Evolutionary conservation across 2,329 filamentous ascomycete genomes (phyloP).

Genomic region (Sporothrix pallida): DNA sequence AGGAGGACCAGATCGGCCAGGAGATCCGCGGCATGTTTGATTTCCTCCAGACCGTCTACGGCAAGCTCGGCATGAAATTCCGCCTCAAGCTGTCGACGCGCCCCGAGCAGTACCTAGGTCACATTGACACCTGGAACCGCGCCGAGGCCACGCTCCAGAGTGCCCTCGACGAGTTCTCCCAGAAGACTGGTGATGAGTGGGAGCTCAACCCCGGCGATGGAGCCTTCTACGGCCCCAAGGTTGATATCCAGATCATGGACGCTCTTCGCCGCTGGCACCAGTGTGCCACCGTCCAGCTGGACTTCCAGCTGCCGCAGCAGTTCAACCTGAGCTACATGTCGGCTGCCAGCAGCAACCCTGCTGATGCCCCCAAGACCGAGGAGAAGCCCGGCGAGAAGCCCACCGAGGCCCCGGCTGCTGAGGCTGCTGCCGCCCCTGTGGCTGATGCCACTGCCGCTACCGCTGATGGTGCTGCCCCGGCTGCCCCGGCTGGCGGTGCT

Average conservation of each 20-base stretch:
- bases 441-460: slow-evolving; percentile 61
- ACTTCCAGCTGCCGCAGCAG: slow-evolving; percentile 67
- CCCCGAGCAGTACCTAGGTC: slow-evolving; percentile 85
- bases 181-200: slow-evolving; percentile 68
- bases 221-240: slow-evolving; percentile 98
- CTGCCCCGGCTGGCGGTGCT: slow-evolving; percentile 46
- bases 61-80: slow-evolving; percentile 85
- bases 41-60: slow-evolving; percentile 77
- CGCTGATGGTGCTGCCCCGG: slow-evolving; percentile 48
- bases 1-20: slow-evolving; percentile 72
- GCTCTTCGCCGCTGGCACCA: slow-evolving; percentile 78
- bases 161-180: slow-evolving; percentile 78
- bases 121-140: slow-evolving; percentile 84
- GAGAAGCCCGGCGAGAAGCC: slow-evolving; percentile 14
- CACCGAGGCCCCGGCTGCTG: slow-evolving; percentile 17
- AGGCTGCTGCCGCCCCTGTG: slow-evolving; percentile 40
- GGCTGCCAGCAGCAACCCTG: slow-evolving; percentile 38
- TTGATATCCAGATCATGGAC: slow-evolving; percentile 93
- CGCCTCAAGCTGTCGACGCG: slow-evolving; percentile 94
- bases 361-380: slow-evolving; percentile 17
- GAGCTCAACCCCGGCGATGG: slow-evolving; percentile 92
- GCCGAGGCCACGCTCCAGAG: slow-evolving; percentile 82
- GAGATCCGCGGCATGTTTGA: slow-evolving; percentile 87
- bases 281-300: slow-evolving; percentile 92
- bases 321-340: slow-evolving; percentile 42